These are phyloP conservation scores for Neurospora discreta DNA, from an alignment of 495 filamentous ascomycete species.

Conservation along the genomic window DNA sequence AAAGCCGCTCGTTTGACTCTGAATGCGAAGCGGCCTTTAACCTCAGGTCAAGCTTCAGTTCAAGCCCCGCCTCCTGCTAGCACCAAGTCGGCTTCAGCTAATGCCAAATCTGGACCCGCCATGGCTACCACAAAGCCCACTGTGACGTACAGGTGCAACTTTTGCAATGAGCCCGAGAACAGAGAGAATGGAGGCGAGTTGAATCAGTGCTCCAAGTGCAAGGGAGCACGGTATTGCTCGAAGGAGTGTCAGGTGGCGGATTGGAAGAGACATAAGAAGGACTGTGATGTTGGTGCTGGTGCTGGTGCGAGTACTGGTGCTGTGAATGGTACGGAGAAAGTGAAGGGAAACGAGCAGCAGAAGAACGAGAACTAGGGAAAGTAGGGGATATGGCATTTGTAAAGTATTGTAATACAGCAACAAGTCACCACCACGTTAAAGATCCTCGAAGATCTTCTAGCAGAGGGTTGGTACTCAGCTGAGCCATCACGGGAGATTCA, in stretches of 20 bases:
- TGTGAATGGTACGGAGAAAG: background rate
- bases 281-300: constrained; percentile 1
- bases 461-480: background rate
- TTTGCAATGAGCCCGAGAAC: background rate
- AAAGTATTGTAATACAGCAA: background rate
- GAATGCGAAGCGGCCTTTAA: background rate
- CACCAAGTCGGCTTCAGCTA: background rate
- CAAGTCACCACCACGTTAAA: background rate
- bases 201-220: constrained; percentile 12
- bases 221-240: constrained; percentile 13
- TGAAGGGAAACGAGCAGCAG: background rate
- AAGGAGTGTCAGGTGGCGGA: constrained; percentile 12
- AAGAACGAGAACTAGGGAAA: background rate
- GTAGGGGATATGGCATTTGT: background rate
- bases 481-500: background rate
- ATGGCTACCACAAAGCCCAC: background rate
- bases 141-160: background rate
- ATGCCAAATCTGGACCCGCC: background rate
- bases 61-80: background rate
- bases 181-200: constrained; percentile 3
- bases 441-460: background rate
- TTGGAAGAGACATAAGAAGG: constrained; percentile 19
- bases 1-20: background rate
- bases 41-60: background rate
- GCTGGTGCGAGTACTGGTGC: background rate